Percentiles rank a stretch among this genome's conserved stretches.
Conservation (phyloP, 371 early-diverging fungal genomes). For the Mucor lusitanicus region DNA sequence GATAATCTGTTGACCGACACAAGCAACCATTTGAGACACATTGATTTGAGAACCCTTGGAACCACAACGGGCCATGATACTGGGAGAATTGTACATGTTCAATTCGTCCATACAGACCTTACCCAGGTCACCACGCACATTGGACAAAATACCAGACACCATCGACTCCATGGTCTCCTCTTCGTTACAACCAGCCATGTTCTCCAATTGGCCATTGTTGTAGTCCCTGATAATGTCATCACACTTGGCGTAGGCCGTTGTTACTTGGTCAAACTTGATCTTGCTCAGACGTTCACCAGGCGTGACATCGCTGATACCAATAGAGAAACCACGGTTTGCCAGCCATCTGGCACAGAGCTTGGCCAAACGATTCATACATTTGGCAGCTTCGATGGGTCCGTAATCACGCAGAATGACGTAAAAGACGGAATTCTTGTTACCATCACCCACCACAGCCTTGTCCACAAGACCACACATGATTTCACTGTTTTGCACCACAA, state of each 20-base stretch:
- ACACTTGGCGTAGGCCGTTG: conserved; percentile 83
- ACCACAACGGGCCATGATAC: conserved; percentile 96
- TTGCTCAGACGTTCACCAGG: conserved; percentile 77
- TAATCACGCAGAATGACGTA: conserved; percentile 94
- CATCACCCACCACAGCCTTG: conserved; percentile 96
- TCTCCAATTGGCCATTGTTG: conserved; percentile 75
- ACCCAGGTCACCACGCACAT: conserved; percentile 97
- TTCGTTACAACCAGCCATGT: conserved; percentile 86
- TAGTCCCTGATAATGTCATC: conserved; percentile 80
- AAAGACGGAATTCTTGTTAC: conserved; percentile 93
- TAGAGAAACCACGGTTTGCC: conserved; percentile 95
- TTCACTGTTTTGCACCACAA: conserved; percentile 91
- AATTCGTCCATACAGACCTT: conserved; percentile 94
- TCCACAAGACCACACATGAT: conserved; percentile 95
- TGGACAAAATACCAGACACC: conserved; percentile 89
- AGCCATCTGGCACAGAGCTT: conserved; percentile 94
- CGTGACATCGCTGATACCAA: conserved; percentile 98
- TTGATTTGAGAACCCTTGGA: conserved; percentile 89
- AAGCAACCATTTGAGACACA: conserved; percentile 99
- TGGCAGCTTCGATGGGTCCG: conserved; percentile 85
- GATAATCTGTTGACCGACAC: conserved; percentile 99
- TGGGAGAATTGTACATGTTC: conserved; percentile 93
- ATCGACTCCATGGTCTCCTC: conserved; percentile 91
- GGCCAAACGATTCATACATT: conserved; percentile 92
- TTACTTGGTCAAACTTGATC: conserved; percentile 82